Evolutionary conservation across 257 asterid genomes (phyloP).

Genomic region (Solanum medicagineum): DNA sequence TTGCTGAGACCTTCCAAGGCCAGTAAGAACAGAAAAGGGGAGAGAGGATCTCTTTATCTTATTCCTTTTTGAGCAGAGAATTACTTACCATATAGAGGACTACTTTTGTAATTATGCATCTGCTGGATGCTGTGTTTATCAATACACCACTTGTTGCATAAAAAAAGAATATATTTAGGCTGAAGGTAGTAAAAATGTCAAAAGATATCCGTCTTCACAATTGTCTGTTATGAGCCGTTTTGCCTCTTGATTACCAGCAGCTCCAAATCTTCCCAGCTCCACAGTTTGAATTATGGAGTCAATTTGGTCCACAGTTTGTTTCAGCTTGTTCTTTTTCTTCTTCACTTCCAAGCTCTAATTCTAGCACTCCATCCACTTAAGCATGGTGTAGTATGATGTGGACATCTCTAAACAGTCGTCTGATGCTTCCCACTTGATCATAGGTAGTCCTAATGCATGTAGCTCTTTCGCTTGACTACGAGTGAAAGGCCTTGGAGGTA

Average conservation of each 20-base stretch:
- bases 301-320: neutral
- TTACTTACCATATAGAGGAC: no score
- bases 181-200: neutral
- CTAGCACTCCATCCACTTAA: neutral
- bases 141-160: no score
- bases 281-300: neutral
- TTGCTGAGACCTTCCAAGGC: no score
- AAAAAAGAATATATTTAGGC: neutral
- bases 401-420: neutral
- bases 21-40: no score
- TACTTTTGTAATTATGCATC: no score
- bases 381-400: neutral
- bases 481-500: neutral
- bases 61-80: no score
- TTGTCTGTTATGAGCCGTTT: neutral
- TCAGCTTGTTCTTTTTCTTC: neutral
- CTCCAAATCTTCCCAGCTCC: neutral
- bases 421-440: neutral
- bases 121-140: no score
- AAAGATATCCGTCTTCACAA: no score
- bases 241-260: neutral
- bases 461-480: neutral
- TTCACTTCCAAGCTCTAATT: neutral
- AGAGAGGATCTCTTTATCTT: no score
- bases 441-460: neutral